Conservation (phyloP, 2,329 filamentous ascomycete genomes). For the Penicillium italicum region DNA sequence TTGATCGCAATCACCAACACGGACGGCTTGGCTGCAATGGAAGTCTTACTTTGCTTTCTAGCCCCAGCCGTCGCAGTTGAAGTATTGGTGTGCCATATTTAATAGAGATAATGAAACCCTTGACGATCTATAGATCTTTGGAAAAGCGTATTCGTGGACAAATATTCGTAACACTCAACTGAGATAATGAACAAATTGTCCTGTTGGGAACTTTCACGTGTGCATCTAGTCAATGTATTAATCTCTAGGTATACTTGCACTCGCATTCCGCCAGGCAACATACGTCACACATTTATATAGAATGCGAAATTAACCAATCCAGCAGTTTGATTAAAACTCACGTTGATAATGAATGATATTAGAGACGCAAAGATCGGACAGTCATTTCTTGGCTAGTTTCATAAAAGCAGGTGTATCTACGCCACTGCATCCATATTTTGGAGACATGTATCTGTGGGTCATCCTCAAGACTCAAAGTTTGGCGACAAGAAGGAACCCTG, state of each 20-base stretch:
- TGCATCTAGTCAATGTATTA: neutral
- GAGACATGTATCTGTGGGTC: neutral
- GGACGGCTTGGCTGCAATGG: conserved; percentile 49
- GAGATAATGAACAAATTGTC: neutral
- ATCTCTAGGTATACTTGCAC: neutral
- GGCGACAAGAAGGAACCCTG: neutral
- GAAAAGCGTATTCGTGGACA: neutral
- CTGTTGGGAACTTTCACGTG: neutral
- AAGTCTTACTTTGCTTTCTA: conserved; percentile 33
- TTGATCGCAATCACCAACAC: conserved; percentile 50
- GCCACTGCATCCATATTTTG: neutral
- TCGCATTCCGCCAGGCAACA: neutral
- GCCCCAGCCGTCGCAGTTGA: conserved; percentile 40
- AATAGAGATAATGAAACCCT: neutral
- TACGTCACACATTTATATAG: neutral
- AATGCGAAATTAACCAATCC: neutral
- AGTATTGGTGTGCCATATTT: conserved; percentile 39
- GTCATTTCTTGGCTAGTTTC: neutral
- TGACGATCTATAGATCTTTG: neutral
- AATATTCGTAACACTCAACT: neutral
- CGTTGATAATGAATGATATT: no score
- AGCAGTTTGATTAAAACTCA: neutral
- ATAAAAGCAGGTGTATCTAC: neutral
- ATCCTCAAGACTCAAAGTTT: neutral
- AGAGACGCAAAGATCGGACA: neutral